Evolutionary conservation across 306 rosid genomes (phyloP), one percentile per base, ranked within the genome.

Genomic region (Morella rubra): DNA sequence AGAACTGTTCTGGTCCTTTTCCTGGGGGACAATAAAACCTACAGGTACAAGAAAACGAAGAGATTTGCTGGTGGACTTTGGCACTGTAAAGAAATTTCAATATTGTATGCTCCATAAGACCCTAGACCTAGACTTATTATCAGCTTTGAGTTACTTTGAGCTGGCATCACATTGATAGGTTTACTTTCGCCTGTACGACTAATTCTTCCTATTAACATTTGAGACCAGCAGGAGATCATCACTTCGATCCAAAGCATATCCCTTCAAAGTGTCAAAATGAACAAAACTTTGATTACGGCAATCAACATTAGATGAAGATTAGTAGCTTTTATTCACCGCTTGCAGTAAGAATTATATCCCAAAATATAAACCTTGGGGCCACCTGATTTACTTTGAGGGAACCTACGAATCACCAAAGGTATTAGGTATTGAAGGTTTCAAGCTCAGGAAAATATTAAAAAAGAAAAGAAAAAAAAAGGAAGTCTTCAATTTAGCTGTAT

Each of bases 71-170:
- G 14, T 3, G 52, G 52, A 49, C 52, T 49, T 49, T 12, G 52
- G 7, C 5, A 49, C 4, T 12, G 52, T 49, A 9, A 49, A 12
- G 50, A 46, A 46, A 46, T 46, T 46, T 13, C 50, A 46, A 46
- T 9, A 9, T 46, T 46, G 50, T 46, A 46, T 2, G 8, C 50
- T 46, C 11, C 11, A 13, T 46, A 9, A 46, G 50, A 80, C 45
- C 74, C 55, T 60, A 42, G 73, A 59, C 73, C 53, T 81, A 84
- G 88, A 87, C 85, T 55, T 46, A 44, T 8, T 70, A 8, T 46
- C 51, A 46, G 51, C 51, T 9, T 9, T 46, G 51, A 46, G 51
- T 46, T 13, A 46, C 51, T 46, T 46, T 46, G 12, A 46, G 14
- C 50, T 7, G 50, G 50, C 14, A 10, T 8, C 51, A 46, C 51